Evolutionary conservation across 2,329 filamentous ascomycete genomes (phyloP), one percentile per base, ranked within the genome.

Genomic region (Didymella sp.): DNA sequence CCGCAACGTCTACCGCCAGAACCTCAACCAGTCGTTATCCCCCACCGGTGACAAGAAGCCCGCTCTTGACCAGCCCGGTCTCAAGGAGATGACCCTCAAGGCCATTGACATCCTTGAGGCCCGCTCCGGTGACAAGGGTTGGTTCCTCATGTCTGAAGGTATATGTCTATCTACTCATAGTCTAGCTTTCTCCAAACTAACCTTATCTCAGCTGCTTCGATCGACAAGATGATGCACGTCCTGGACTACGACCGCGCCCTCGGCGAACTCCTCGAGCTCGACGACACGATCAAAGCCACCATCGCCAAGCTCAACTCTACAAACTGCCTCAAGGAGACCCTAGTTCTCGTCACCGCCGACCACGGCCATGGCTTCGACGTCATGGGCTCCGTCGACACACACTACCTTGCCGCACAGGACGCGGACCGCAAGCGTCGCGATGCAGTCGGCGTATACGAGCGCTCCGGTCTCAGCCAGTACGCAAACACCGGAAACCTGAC

Each of bases 321-420:
- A 6, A 84, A 84, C 56, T 82, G 86, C 53, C 82, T 92, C 28
- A 85, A 94, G 9, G 85, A 92, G 59, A 96, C 91, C 1, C 84
- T 94, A 3, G 82, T 96, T 62, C 73, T 96, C 46, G 89, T 95
- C 45, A 92, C 91, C 3, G 89, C 91, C n/a, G 91, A 96, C 71
- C 91, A 95, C 80, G 91, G 91, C 38, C 91, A 96, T 78, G 91
- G 91, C 52, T 96, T 96, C 73, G 91, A 93, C 66, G 91, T 96
- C 65, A 93, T 89, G 73, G 91, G 91, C 61, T 87, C 83, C 61
- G 90, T 91, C 44, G 91, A 96, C 71, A 95, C 91, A 17, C 81
- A 89, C 72, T 95, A 93, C 77, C 81, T 94, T 43, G 79, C 84
- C 15, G 83, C 84, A 4, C 85, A 92, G 67, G 76, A 81, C 6